phyloP scores from a whole-genome alignment of 345 rosid genomes.

The Sisymbrium irio region DNA sequence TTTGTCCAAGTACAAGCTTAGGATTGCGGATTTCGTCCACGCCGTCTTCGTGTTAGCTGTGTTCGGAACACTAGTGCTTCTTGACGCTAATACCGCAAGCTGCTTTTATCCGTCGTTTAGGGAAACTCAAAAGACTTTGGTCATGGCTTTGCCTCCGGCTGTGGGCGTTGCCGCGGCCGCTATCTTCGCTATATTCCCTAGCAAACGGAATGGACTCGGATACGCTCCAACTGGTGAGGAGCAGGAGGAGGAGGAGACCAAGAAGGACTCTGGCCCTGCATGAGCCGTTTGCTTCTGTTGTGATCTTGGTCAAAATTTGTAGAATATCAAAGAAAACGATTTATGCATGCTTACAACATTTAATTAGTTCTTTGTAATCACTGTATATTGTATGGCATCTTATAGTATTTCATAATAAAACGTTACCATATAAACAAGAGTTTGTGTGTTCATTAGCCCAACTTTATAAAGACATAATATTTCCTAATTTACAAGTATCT shows the following conservation, averaged over 20 bases:
- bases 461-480: constrained; percentile 10
- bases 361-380: constrained; percentile 1
- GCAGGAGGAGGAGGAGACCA: constrained; percentile 25
- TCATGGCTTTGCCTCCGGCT: constrained; percentile 62
- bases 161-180: constrained; percentile 51
- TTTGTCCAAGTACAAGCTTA: constrained; percentile 52
- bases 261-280: constrained; percentile 7
- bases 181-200: constrained; percentile 63
- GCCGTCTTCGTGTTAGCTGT: constrained; percentile 50
- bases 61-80: constrained; percentile 51
- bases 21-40: constrained; percentile 61
- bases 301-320: not conserved
- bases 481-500: constrained; percentile 41
- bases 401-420: constrained; percentile 8
- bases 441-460: not conserved
- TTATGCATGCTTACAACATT: not conserved
- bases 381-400: not conserved
- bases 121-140: constrained; percentile 46
- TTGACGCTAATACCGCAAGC: constrained; percentile 56
- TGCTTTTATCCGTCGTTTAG: constrained; percentile 66
- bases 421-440: not conserved
- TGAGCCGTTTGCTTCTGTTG: not conserved
- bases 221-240: constrained; percentile 46
- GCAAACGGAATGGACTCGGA: constrained; percentile 76
- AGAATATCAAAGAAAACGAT: not conserved